Percentiles rank a stretch among this genome's conserved stretches.
phyloP scores from a whole-genome alignment of 1,284 basidiomycete genomes.

The Inonotus hispidus region DNA sequence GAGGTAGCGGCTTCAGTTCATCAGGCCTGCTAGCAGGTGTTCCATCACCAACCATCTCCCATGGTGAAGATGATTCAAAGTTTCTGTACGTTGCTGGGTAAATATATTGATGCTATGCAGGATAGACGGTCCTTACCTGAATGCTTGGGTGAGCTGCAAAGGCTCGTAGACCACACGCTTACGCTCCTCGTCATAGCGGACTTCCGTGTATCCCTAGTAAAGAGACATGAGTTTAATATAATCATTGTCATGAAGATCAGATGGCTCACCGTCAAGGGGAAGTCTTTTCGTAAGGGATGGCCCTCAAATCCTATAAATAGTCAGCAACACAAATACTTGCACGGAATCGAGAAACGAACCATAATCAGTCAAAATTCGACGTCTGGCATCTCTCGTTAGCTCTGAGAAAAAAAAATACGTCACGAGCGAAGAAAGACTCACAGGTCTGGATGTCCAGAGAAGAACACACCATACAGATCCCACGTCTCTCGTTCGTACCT shows the following conservation, averaged over 20 bases:
- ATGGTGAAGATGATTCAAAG: conserved; percentile 91
- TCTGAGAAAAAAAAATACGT: conserved; percentile 15
- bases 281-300: conserved; percentile 96
- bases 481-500: conserved; percentile 97
- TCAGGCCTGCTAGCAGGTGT: conserved; percentile 63
- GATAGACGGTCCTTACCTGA: conserved; percentile 56
- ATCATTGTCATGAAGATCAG: not conserved
- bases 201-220: conserved; percentile 84
- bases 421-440: conserved; percentile 37
- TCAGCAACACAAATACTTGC: not conserved
- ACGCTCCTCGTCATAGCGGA: conserved; percentile 97
- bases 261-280: conserved; percentile 80
- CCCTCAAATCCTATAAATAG: conserved; percentile 84
- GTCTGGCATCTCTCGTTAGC: conserved; percentile 39
- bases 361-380: conserved; percentile 97
- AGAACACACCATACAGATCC: conserved; percentile 98
- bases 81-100: conserved; percentile 49
- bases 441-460: conserved; percentile 95
- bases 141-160: conserved; percentile 95
- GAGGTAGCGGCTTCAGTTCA: conserved; percentile 66
- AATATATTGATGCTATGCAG: not conserved
- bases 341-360: conserved; percentile 41
- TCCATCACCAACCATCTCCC: conserved; percentile 95
- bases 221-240: conserved; percentile 11
- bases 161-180: conserved; percentile 99